These are phyloP conservation scores for Sclerotinia trifoliorum DNA, from an alignment of 2,329 filamentous ascomycete species.

Conservation along the genomic window DNA sequence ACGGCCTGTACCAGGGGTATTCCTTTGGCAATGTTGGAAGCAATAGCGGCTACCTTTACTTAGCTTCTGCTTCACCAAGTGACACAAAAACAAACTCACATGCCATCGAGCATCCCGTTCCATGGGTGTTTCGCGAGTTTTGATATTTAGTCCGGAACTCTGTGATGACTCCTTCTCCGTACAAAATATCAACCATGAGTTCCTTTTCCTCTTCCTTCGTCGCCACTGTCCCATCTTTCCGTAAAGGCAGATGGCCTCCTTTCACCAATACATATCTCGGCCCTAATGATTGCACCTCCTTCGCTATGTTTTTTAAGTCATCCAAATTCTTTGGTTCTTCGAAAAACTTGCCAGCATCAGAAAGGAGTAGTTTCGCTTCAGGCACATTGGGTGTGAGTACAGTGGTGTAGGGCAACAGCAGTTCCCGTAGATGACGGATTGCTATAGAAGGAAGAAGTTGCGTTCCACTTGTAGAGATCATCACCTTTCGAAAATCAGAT, in stretches of 20 bases:
- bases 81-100: conserved; percentile 53
- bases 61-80: conserved; percentile 6
- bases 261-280: conserved; percentile 83
- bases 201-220: conserved; percentile 57
- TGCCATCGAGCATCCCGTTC: conserved; percentile 90
- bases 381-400: conserved; percentile 76
- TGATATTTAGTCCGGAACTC: conserved; percentile 71
- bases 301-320: conserved; percentile 69
- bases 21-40: conserved; percentile 66
- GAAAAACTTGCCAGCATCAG: conserved; percentile 46
- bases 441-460: conserved; percentile 65
- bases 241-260: conserved; percentile 84
- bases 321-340: conserved; percentile 55
- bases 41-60: conserved; percentile 59
- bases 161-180: conserved; percentile 57
- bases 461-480: conserved; percentile 82
- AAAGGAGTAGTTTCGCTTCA: conserved; percentile 66
- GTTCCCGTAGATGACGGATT: conserved; percentile 56
- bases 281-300: conserved; percentile 64
- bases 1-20: conserved; percentile 58
- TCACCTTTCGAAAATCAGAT: conserved; percentile 60
- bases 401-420: conserved; percentile 64
- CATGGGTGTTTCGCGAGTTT: conserved; percentile 79
- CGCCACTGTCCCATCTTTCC: conserved; percentile 59
- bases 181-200: conserved; percentile 74